A percentile compares a stretch with the other conserved stretches of the same genome.
Conservation (phyloP, 2,329 filamentous ascomycete species). For the Aspergillus pseudoglaucus region DNA sequence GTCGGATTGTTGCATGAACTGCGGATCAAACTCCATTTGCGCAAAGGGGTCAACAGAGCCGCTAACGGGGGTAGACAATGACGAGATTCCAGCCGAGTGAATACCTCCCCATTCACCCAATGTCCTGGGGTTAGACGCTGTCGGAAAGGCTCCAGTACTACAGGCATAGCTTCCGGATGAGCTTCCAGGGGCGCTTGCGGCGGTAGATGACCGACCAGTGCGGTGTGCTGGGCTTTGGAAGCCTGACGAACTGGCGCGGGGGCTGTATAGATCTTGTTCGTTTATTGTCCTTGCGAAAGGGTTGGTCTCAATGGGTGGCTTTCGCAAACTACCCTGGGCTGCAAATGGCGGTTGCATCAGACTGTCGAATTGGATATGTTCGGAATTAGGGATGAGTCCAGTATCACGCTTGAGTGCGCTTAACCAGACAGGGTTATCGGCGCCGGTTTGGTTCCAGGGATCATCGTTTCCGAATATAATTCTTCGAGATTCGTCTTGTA, state of each 20-base stretch:
- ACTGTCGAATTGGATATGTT: constrained; percentile 30
- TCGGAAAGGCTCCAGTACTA: constrained; percentile 25
- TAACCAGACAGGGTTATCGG: constrained; percentile 42
- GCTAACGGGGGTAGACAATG: constrained; percentile 26
- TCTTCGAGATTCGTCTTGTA: constrained; percentile 30
- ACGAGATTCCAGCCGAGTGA: constrained; percentile 22
- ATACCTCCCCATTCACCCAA: constrained; percentile 30
- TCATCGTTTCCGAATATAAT: constrained; percentile 30
- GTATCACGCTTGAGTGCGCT: constrained; percentile 39
- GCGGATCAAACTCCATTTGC: constrained; percentile 34
- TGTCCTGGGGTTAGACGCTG: constrained; percentile 19
- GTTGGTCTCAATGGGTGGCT: constrained; percentile 30
- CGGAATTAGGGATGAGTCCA: constrained; percentile 30
- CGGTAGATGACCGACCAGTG: constrained; percentile 28
- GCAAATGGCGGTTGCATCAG: constrained; percentile 40
- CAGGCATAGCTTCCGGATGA: constrained; percentile 29
- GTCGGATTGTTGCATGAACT: constrained; percentile 31
- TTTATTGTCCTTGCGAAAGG: constrained; percentile 16
- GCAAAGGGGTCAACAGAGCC: constrained; percentile 26
- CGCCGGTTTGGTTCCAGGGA: constrained; percentile 40
- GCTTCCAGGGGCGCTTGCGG: constrained; percentile 30
- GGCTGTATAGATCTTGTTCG: constrained; percentile 18
- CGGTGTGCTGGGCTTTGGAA: constrained; percentile 27
- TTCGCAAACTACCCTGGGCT: constrained; percentile 29
- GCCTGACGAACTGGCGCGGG: constrained; percentile 20